Evolutionary conservation across 2,329 filamentous ascomycete species (phyloP).

Genomic region (Scytalidium lignicola): DNA sequence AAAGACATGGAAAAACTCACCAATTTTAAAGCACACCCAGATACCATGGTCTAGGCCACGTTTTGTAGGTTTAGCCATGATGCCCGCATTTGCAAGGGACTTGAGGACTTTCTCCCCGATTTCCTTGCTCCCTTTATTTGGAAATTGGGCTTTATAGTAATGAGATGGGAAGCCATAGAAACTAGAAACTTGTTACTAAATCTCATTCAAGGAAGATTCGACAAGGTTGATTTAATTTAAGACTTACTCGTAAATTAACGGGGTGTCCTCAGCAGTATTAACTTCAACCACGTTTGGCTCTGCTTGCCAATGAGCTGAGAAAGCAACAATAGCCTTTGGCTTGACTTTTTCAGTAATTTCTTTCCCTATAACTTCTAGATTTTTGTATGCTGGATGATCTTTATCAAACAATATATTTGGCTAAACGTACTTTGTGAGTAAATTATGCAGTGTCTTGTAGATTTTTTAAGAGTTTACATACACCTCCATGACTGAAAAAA

Average conservation of each 20-base stretch:
- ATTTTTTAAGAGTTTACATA: conserved; percentile 9
- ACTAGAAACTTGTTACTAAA: conserved; percentile 26
- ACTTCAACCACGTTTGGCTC: conserved; percentile 51
- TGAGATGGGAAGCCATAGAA: conserved; percentile 68
- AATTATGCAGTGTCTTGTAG: not conserved
- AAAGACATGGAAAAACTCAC: conserved; percentile 15
- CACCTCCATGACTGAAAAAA: conserved; percentile 22
- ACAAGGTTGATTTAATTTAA: not conserved
- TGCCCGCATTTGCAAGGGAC: conserved; percentile 50
- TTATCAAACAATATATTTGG: conserved; percentile 66
- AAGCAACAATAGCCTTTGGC: conserved; percentile 67
- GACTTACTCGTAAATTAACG: conserved; percentile 63
- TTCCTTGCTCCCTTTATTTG: conserved; percentile 55
- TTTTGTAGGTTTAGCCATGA: conserved; percentile 52
- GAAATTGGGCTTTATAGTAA: conserved; percentile 64
- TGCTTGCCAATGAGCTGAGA: conserved; percentile 75
- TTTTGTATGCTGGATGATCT: conserved; percentile 59
- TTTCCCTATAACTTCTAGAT: conserved; percentile 59
- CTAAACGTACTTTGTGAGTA: conserved; percentile 5
- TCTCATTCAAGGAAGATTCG: not conserved
- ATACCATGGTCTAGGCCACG: conserved; percentile 72
- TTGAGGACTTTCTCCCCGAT: conserved; percentile 55
- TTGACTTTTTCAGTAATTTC: conserved; percentile 68
- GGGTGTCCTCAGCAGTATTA: conserved; percentile 58
- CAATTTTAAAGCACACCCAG: conserved; percentile 60